These are phyloP conservation scores for Candida albicans DNA, from an alignment of 1,139 yeast genomes.

Conservation along the genomic window DNA sequence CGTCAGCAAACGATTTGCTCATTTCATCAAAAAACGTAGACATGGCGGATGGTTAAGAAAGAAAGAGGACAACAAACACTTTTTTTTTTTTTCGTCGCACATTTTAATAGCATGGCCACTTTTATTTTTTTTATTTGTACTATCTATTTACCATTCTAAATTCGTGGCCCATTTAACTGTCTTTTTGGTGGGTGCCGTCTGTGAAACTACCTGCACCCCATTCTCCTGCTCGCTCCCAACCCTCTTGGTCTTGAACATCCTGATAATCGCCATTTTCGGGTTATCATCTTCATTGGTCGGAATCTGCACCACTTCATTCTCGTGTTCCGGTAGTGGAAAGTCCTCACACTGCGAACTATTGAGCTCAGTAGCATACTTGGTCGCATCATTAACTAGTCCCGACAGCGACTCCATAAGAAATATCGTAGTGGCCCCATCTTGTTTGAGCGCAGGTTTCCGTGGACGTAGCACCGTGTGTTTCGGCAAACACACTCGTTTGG, in stretches of 20 bases:
- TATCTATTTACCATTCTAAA: conserved; percentile 47
- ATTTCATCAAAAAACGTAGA: conserved; percentile 78
- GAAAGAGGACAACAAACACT: not conserved
- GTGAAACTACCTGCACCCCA: conserved; percentile 24
- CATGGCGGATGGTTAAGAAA: conserved; percentile 28
- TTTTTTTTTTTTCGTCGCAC: conserved; percentile 3
- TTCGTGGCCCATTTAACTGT: conserved; percentile 53
- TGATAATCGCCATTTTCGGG: conserved; percentile 56
- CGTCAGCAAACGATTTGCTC: conserved; percentile 74
- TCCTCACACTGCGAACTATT: conserved; percentile 65
- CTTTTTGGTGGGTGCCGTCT: conserved; percentile 6
- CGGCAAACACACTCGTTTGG: conserved; percentile 43
- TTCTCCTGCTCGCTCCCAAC: conserved; percentile 7
- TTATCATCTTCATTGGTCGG: conserved; percentile 51
- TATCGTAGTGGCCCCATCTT: conserved; percentile 23
- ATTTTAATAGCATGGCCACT: conserved; percentile 8
- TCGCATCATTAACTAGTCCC: conserved; percentile 67
- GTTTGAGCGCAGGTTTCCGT: conserved; percentile 6
- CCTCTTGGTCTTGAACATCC: conserved; percentile 37
- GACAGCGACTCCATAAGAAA: conserved; percentile 67
- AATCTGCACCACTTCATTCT: conserved; percentile 62
- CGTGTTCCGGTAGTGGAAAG: conserved; percentile 60
- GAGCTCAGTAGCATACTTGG: conserved; percentile 73
- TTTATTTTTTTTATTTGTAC: too few relatives aligned
- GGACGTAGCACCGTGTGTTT: conserved; percentile 22